Conservation (phyloP, 192 early-diverging fungal species). For the Spinellus fusiger region DNA sequence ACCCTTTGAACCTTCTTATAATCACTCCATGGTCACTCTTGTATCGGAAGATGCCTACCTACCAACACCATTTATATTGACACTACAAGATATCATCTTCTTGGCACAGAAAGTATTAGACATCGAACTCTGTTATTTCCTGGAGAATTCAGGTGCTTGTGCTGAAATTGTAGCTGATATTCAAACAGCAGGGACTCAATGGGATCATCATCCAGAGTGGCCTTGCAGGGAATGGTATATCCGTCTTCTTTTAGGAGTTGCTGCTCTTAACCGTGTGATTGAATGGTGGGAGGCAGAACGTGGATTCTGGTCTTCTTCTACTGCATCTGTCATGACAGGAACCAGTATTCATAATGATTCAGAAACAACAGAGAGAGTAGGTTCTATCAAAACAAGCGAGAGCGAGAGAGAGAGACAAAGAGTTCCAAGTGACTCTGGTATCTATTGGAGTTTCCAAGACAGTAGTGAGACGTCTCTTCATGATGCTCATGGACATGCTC, state of each 20-base stretch:
- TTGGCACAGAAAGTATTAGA: constrained; percentile 73
- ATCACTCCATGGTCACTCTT: constrained; percentile 18
- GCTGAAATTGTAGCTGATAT: constrained; percentile 54
- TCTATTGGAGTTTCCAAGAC: neutral
- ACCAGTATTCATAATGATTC: neutral
- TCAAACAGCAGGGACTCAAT: constrained; percentile 52
- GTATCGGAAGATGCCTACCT: constrained; percentile 46
- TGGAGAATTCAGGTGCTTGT: constrained; percentile 57
- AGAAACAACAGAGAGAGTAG: neutral
- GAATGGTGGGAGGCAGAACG: constrained; percentile 77
- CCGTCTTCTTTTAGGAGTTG: constrained; percentile 63
- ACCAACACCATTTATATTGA: constrained; percentile 52
- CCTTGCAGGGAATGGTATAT: constrained; percentile 55
- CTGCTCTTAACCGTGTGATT: constrained; percentile 66
- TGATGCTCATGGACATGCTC: too few species aligned
- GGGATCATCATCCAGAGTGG: constrained; percentile 63
- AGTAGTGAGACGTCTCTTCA: too few species aligned
- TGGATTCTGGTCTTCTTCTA: constrained; percentile 47
- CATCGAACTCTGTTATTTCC: constrained; percentile 44
- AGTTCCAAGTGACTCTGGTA: neutral
- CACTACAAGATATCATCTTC: constrained; percentile 60
- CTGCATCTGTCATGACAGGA: neutral
- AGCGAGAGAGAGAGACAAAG: neutral
- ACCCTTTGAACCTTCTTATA: constrained; percentile 2
- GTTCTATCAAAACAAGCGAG: neutral